Base-by-base conservation (phyloP, 495 filamentous ascomycete species). In the Neurospora hispaniola region DNA sequence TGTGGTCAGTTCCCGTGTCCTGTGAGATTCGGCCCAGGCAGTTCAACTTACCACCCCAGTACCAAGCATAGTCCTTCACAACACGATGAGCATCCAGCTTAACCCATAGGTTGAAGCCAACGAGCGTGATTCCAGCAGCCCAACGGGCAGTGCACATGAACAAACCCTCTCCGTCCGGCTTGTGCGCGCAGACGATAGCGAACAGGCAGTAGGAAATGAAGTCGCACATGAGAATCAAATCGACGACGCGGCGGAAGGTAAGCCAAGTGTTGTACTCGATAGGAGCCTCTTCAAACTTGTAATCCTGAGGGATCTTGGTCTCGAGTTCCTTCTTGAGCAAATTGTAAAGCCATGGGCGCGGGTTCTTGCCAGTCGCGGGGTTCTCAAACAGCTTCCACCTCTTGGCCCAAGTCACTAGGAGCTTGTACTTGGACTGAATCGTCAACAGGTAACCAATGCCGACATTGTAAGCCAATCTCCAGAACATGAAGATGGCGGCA, bases 1-100 rank as follows among this genome's bases (percentile, higher is more conserved):
- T 9, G 40, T 23, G 4, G 74, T 78, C 48, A 78, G 78, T 70
- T 41, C 27, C 39, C 9, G 54, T 31, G 54, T 62, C 23, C 31
- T n/a, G 31, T 18, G 27, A 20, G 6, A 3, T 27, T 20, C 27
- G 12, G 11, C 23, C 31, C 10, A 39, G 59, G 39, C 40, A 16
- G 18, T 31, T n/a, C 14, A 68, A 27, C 79, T 77, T 78, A 81
- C 79, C 79, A 38, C 96, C 96, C 96, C 96, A 99, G 83, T 98
- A 99, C 96, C 96, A 99, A 27, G 96, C 96, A 84, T 93, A 99
- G 80, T 99, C 96, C 83, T 98, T 98, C 76, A 99, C 96, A n/a
- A 99, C 96, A 71, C 96, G 85, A 81, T 98, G 96, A 23, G 96
- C 96, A 81, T 99, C 96, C 72, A 99, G 85, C 83, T 99, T 99